These are phyloP conservation scores for Amaranthus hypochondriacus DNA, from an alignment of 148 eudicot species.

Conservation along the genomic window DNA sequence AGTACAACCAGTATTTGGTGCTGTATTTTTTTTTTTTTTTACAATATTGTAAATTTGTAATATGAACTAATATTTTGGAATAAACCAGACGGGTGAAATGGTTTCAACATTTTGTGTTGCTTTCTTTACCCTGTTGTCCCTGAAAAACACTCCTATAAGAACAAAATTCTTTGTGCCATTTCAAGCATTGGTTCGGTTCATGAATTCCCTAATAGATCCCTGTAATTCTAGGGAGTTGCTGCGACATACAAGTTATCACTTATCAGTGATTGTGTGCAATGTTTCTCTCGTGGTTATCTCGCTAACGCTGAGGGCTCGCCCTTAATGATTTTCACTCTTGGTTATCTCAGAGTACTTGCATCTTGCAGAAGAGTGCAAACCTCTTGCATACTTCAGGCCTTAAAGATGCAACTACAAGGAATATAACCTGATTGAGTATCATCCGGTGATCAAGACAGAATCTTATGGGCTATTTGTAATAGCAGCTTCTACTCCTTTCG, in stretches of 20 bases:
- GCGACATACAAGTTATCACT: conserved; percentile 44
- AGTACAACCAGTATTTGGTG: background rate
- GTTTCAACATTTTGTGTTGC: too few species aligned
- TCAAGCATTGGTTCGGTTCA: too few species aligned
- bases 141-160: too few species aligned
- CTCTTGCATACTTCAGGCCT: conserved; percentile 33
- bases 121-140: too few species aligned
- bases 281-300: conserved; percentile 35
- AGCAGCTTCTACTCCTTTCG: too few species aligned
- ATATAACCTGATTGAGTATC: background rate
- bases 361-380: conserved; percentile 31
- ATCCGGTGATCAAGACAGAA: too few species aligned
- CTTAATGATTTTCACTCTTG: background rate
- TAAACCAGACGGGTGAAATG: too few species aligned
- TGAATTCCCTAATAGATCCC: too few species aligned
- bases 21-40: background rate
- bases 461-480: too few species aligned
- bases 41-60: background rate
- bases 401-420: conserved; percentile 51
- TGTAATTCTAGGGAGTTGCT: conserved; percentile 24
- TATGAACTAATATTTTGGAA: background rate
- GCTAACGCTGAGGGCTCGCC: conserved; percentile 8
- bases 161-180: too few species aligned
- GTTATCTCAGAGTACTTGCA: background rate
- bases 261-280: conserved; percentile 21